phyloP scores from a whole-genome alignment of 2,329 filamentous ascomycete genomes.

The Cladophialophora immunda region DNA sequence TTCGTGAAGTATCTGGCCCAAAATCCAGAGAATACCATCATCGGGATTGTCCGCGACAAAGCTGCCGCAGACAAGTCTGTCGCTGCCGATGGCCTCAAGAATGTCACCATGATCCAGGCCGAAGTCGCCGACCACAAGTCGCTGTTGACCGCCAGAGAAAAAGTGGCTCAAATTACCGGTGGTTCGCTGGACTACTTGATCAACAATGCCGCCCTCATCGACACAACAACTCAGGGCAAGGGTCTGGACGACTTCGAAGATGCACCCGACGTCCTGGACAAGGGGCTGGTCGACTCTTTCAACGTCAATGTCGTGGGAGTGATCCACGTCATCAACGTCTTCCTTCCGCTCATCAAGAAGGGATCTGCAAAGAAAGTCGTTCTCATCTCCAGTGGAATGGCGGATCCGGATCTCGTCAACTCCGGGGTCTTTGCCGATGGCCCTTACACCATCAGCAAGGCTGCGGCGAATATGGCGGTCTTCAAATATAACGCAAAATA shows the following conservation, averaged over 20 bases:
- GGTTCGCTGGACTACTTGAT: conserved; percentile 61
- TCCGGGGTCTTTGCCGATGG: conserved; percentile 47
- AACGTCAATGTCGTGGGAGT: conserved; percentile 62
- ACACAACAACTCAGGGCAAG: conserved; percentile 43
- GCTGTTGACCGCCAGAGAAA: conserved; percentile 46
- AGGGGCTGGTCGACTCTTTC: conserved; percentile 47
- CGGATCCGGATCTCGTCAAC: conserved; percentile 56
- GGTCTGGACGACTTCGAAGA: conserved; percentile 48
- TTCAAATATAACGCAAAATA: conserved; percentile 64
- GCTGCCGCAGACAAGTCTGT: conserved; percentile 55
- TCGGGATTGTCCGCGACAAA: conserved; percentile 61
- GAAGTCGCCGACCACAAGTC: conserved; percentile 54
- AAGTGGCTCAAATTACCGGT: conserved; percentile 39
- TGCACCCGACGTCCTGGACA: conserved; percentile 48
- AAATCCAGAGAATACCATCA: conserved; percentile 54
- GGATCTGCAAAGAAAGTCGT: conserved; percentile 65
- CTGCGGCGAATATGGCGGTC: conserved; percentile 61
- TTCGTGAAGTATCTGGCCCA: conserved; percentile 59
- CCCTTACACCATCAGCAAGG: conserved; percentile 62
- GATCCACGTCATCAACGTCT: conserved; percentile 63
- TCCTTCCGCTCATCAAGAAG: conserved; percentile 62
- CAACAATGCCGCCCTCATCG: conserved; percentile 57
- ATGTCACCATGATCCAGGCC: conserved; percentile 58
- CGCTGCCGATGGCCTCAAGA: conserved; percentile 49
- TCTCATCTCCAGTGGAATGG: conserved; percentile 58